phyloP scores from a whole-genome alignment of 441 rosid genomes.

The Daphne laureola region DNA sequence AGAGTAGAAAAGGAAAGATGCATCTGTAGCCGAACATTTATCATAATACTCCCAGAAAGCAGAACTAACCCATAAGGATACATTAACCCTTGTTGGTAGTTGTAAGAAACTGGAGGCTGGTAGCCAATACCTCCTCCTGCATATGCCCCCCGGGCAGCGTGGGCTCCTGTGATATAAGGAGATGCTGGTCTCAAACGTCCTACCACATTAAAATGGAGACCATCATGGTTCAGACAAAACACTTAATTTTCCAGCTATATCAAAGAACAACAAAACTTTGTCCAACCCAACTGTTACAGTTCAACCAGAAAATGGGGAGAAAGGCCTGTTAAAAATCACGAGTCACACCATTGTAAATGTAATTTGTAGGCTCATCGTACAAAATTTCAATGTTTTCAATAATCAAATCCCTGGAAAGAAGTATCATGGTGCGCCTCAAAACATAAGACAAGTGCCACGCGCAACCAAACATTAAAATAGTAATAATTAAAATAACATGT shows the following conservation, averaged over 20 bases:
- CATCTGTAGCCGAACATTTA: background rate
- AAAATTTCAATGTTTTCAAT: background rate
- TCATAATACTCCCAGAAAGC: conserved; percentile 3
- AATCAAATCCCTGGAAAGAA: background rate
- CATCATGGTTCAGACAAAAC: background rate
- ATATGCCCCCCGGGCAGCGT: conserved; percentile 50
- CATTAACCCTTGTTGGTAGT: conserved; percentile 73
- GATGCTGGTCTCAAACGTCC: conserved; percentile 67
- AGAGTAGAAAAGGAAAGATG: no score
- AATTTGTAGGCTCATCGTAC: no score
- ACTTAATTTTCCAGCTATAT: no score
- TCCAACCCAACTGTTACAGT: no score
- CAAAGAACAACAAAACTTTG: no score
- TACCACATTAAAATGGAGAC: conserved; percentile 15
- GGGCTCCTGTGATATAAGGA: conserved; percentile 48
- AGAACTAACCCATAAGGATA: conserved; percentile 86
- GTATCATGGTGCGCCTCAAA: conserved; percentile 18
- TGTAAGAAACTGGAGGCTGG: conserved; percentile 62
- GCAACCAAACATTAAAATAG: no score
- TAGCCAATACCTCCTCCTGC: conserved; percentile 62
- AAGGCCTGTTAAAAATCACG: no score
- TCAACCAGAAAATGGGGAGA: no score
- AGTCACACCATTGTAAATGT: no score
- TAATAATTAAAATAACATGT: no score
- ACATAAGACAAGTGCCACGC: no score